Conservation (phyloP, 2,329 filamentous ascomycete genomes). For the Macrophomina phaseolina region DNA sequence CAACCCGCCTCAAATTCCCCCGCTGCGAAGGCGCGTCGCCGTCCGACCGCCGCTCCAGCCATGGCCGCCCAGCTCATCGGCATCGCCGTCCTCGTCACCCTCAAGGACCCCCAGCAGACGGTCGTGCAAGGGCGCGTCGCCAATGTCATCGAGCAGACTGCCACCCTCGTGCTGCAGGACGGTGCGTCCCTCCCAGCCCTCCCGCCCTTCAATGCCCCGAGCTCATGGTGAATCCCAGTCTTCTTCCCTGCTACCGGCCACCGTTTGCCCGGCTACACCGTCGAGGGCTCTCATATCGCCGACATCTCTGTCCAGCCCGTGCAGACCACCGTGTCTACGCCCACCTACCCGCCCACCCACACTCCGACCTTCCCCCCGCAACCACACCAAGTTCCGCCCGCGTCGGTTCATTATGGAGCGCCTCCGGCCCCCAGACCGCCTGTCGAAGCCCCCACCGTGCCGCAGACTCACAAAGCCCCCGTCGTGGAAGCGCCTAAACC, state of each 20-base stretch:
- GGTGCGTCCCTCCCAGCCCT: constrained; percentile 57
- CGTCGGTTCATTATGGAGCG: constrained; percentile 34
- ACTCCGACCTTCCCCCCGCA: constrained; percentile 25
- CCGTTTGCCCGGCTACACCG: constrained; percentile 58
- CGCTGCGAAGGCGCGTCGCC: not conserved
- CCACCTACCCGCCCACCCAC: constrained; percentile 25
- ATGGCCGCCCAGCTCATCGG: constrained; percentile 75
- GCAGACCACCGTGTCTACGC: constrained; percentile 32
- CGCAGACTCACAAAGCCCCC: not conserved
- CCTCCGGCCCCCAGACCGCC: constrained; percentile 30
- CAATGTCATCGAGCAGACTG: constrained; percentile 68
- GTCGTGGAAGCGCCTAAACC: constrained; percentile 34
- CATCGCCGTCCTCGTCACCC: constrained; percentile 74
- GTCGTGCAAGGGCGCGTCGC: constrained; percentile 73
- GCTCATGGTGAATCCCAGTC: constrained; percentile 42
- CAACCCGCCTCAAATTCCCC: not conserved
- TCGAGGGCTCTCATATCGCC: constrained; percentile 64
- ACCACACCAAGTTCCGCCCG: constrained; percentile 26
- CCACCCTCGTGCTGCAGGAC: constrained; percentile 70
- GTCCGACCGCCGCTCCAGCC: constrained; percentile 29
- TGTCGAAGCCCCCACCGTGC: constrained; percentile 32
- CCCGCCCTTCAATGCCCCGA: not conserved
- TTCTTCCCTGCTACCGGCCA: constrained; percentile 62
- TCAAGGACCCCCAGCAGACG: constrained; percentile 68
- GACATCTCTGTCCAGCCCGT: constrained; percentile 61